These are phyloP conservation scores for Candida vartiovaarae DNA, from an alignment of 805 yeast genomes.

Conservation along the genomic window DNA sequence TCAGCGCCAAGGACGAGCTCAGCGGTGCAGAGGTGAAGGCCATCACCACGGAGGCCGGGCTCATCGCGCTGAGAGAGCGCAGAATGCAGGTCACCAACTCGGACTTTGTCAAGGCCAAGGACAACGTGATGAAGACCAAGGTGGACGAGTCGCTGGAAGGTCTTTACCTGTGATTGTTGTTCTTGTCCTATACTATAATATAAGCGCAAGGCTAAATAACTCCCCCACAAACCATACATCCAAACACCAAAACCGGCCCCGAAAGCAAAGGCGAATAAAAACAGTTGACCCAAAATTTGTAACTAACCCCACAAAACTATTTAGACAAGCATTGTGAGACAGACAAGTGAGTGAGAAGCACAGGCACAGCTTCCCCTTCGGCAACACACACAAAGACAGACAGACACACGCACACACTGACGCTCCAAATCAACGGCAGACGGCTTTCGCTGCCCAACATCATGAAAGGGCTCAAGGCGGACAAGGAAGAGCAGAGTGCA, in stretches of 20 bases:
- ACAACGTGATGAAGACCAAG: slow-evolving; percentile 91
- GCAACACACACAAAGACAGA: background rate
- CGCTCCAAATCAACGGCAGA: slow-evolving; percentile 1
- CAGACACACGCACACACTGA: background rate
- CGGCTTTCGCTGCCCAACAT: slow-evolving; percentile 1
- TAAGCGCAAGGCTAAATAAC: too few species aligned
- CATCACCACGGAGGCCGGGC: slow-evolving; percentile 94
- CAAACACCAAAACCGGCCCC: too few species aligned
- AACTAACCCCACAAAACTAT: too few species aligned
- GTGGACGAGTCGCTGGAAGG: slow-evolving; percentile 96
- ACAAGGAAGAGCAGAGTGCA: background rate
- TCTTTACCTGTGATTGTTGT: slow-evolving; percentile 39
- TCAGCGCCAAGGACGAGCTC: slow-evolving; percentile 84
- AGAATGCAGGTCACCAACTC: slow-evolving; percentile 95
- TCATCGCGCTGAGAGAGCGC: slow-evolving; percentile 91
- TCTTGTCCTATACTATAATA: too few species aligned
- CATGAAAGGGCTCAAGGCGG: background rate
- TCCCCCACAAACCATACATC: too few species aligned
- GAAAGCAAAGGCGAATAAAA: too few species aligned
- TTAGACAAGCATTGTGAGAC: too few species aligned
- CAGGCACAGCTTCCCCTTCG: too few species aligned
- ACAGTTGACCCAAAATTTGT: too few species aligned
- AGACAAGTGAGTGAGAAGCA: background rate
- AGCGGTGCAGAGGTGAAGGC: slow-evolving; percentile 98
- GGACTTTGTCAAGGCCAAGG: slow-evolving; percentile 90